Percentiles rank a stretch among this genome's conserved stretches.
These are phyloP conservation scores for Rostrohypoxylon terebratum DNA, from an alignment of 495 filamentous ascomycete species.

Conservation along the genomic window DNA sequence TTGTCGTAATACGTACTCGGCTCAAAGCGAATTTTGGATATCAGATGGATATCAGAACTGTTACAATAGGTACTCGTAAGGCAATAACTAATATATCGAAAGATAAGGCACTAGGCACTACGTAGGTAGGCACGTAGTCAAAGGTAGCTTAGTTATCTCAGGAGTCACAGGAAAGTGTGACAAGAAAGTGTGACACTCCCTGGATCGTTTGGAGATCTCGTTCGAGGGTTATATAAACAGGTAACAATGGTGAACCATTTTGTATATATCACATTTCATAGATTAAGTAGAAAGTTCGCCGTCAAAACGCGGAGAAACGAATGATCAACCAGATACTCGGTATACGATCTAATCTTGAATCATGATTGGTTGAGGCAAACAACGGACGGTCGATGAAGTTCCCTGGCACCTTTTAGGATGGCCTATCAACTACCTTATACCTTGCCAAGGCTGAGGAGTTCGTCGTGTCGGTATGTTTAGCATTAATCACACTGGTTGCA, in stretches of 20 bases:
- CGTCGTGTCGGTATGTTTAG: neutral
- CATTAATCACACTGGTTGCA: neutral
- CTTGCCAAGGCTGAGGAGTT: neutral
- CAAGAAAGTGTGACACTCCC: neutral
- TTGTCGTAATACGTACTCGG: neutral
- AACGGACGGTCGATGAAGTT: neutral
- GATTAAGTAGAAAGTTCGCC: neutral
- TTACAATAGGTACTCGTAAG: neutral
- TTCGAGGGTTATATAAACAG: constrained; percentile 10
- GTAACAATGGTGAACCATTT: no score
- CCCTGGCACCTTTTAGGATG: neutral
- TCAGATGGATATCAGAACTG: neutral
- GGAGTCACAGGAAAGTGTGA: neutral
- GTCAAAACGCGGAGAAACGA: neutral
- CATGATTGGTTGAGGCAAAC: neutral
- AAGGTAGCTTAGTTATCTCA: neutral
- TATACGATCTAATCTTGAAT: neutral
- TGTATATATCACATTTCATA: neutral
- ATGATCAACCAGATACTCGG: neutral
- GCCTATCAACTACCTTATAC: neutral
- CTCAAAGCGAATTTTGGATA: neutral
- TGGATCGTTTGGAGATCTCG: neutral
- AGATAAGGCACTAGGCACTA: neutral
- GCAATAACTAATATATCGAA: neutral
- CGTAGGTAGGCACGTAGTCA: neutral